Conservation (phyloP, 768 basidiomycete species). For the Pleurotus citrinopileatus region DNA sequence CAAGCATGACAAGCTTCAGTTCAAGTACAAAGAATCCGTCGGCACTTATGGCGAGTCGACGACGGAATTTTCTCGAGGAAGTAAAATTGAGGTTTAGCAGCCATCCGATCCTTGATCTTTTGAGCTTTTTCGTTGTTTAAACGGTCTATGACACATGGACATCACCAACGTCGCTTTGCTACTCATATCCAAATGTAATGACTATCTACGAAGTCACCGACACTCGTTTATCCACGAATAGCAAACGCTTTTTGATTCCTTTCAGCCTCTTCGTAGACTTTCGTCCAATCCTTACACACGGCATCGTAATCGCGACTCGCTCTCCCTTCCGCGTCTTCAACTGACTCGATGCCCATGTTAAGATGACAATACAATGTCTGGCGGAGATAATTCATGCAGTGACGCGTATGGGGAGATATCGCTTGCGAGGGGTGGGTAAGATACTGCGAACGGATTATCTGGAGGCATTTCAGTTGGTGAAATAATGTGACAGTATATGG, state of each 20-base stretch:
- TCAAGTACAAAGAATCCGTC: conserved; percentile 1
- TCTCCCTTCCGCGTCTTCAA: conserved; percentile 11
- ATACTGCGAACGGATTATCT: conserved; percentile 27
- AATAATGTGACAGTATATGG: conserved; percentile 34
- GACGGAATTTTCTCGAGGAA: neutral
- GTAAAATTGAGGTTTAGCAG: neutral
- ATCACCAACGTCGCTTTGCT: neutral
- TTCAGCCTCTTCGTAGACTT: conserved; percentile 18
- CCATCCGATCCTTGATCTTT: neutral
- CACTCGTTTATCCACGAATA: neutral
- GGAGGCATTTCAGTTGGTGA: conserved; percentile 38
- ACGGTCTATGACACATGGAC: neutral
- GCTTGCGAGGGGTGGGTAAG: conserved; percentile 5
- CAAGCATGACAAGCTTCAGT: neutral
- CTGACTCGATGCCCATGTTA: conserved; percentile 18
- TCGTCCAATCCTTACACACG: conserved; percentile 18
- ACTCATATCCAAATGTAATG: neutral
- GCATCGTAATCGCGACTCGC: conserved; percentile 15
- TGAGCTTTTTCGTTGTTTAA: neutral
- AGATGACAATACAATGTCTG: conserved; percentile 28
- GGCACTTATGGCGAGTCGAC: conserved; percentile 4
- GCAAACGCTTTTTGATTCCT: conserved; percentile 14
- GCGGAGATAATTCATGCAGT: conserved; percentile 32
- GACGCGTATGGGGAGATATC: conserved; percentile 13
- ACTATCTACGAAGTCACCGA: neutral